Evolutionary conservation across 2,329 filamentous ascomycete genomes (phyloP), one percentile per base, ranked within the genome.

Genomic region (Talaromyces rugulosus): DNA sequence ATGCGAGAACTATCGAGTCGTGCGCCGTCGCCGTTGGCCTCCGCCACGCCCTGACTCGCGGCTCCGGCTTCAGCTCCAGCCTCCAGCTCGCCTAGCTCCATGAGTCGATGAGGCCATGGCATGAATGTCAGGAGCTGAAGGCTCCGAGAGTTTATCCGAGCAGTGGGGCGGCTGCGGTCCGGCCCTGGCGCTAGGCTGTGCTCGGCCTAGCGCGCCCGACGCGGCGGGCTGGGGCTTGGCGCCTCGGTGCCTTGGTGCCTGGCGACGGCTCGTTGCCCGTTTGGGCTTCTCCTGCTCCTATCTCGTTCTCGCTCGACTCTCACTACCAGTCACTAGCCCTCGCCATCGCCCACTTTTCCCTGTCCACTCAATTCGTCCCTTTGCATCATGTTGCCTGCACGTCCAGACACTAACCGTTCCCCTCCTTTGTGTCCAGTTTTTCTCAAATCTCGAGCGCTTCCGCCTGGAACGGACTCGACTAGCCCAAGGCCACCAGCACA

Each of bases 391-490:
- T 14, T 40, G 36, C 5, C 36, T n/a, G 36, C 14, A 34, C 9
- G 33, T 14, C 33, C 33, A 8, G 6, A 12, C 36, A n/a, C 36
- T 40, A 40, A 51, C 44, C 44, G 8, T 7, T 23, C 9, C 12
- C 44, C n/a, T 9, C 44, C 44, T 28, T 2, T 23, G 23, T 23
- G 23, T 23, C 44, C 68, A 77, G 75, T 71, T 73, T 66, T 77
- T 77, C 69, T 77, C 74, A 66, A 77, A 77, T 70, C 66, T 74
- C 55, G 74, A 77, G 68, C 73, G 72, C 34, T 70, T 75, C 62
- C 75, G 68, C 28, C 62, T 70, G 30, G 66, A 69, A 50, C 68
- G 71, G 58, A 70, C 72, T 59, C 70, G 73, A 66, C 65, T 75
- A 70, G 72, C 66, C 11, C 69, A 72, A 64, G 67, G 65, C 66